phyloP scores from a whole-genome alignment of 2,329 filamentous ascomycete genomes.

The Dothistroma septosporum region DNA sequence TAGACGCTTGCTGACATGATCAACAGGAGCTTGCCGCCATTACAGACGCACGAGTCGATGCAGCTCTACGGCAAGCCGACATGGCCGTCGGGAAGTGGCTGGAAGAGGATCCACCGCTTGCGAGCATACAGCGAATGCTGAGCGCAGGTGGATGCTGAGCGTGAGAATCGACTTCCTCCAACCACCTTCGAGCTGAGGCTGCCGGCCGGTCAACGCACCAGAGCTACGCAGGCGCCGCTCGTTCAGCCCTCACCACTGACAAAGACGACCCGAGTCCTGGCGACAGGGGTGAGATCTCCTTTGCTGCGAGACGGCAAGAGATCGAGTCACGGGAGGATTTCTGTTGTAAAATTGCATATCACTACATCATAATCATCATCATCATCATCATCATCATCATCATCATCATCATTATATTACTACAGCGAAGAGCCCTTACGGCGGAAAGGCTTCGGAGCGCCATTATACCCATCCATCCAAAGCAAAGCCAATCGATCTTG shows the following conservation, averaged over 20 bases:
- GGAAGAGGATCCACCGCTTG: conserved; percentile 55
- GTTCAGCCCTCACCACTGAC: not conserved
- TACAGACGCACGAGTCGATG: conserved; percentile 55
- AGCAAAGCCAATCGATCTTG: not conserved
- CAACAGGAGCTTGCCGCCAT: conserved; percentile 54
- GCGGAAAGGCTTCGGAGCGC: not conserved
- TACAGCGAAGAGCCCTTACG: not conserved
- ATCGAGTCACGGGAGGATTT: conserved; percentile 4
- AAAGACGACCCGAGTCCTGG: conserved; percentile 1
- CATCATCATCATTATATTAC: not conserved
- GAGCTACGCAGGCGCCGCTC: conserved; percentile 9
- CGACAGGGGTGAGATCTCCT: not conserved
- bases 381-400: not conserved
- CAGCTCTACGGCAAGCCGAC: conserved; percentile 54
- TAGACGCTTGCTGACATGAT: not conserved
- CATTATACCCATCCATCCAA: not conserved
- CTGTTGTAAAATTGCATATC: not conserved
- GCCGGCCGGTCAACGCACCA: not conserved
- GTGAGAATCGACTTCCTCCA: not conserved
- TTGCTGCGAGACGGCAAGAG: conserved; percentile 5
- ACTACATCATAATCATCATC: not conserved
- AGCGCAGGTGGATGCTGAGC: conserved; percentile 1
- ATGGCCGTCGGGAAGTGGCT: conserved; percentile 58
- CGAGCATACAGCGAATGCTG: conserved; percentile 25
- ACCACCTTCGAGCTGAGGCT: not conserved